These are phyloP conservation scores for Typha latifolia DNA, from an alignment of 176 grass and related monocot species.

Conservation along the genomic window DNA sequence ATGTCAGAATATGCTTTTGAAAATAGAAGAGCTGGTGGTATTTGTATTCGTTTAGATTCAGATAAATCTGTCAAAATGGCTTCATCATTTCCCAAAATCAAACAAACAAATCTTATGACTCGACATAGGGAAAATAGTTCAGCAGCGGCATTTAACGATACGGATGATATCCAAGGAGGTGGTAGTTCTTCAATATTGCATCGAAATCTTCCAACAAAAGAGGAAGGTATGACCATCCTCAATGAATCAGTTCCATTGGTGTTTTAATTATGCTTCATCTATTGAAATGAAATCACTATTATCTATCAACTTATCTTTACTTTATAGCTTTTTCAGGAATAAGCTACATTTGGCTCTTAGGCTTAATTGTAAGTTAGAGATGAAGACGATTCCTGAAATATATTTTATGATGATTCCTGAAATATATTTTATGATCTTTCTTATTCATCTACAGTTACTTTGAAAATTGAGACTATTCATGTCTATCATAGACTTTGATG, in stretches of 20 bases:
- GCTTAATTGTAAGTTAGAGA: too few species aligned
- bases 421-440: too few species aligned
- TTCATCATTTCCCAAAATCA: neutral
- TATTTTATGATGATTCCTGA: too few species aligned
- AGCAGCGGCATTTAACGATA: constrained; percentile 3
- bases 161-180: constrained; percentile 15
- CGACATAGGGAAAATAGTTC: neutral
- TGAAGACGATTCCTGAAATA: too few species aligned
- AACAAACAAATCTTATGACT: neutral
- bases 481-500: too few species aligned
- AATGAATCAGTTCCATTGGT: neutral
- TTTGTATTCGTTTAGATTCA: constrained; percentile 8
- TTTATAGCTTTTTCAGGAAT: too few species aligned
- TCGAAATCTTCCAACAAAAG: constrained; percentile 9
- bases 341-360: too few species aligned
- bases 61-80: constrained; percentile 10
- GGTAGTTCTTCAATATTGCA: constrained; percentile 5
- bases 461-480: too few species aligned
- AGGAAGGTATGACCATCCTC: constrained; percentile 7
- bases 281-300: neutral
- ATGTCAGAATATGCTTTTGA: neutral
- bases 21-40: constrained; percentile 14
- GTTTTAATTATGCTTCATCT: neutral
- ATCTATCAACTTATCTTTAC: too few species aligned
- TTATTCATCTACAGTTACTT: too few species aligned